phyloP scores from a whole-genome alignment of 345 rosid genomes.

The Eucalyptus sp. region DNA sequence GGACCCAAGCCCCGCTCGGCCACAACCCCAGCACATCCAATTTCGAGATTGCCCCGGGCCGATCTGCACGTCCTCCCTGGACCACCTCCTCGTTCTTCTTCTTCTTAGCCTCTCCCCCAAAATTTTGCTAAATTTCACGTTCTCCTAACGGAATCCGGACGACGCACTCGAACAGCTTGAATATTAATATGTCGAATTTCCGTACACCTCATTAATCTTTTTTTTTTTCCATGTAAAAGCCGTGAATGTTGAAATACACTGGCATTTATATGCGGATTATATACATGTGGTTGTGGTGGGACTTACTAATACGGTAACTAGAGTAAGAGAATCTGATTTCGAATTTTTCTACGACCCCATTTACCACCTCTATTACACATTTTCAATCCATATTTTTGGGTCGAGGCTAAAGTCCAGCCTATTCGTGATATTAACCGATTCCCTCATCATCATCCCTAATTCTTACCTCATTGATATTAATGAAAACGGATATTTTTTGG shows the following conservation, averaged over 20 bases:
- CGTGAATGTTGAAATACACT: too few species aligned
- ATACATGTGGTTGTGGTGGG: background rate
- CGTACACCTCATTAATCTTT: background rate
- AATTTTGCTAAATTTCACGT: background rate
- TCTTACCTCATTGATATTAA: background rate
- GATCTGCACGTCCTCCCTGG: background rate
- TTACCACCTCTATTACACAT: too few species aligned
- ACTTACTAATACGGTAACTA: background rate
- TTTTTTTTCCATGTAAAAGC: too few species aligned
- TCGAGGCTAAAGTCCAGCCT: background rate
- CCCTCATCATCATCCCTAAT: background rate
- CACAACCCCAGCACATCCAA: background rate
- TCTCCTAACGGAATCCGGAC: background rate
- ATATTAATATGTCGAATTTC: background rate
- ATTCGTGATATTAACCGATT: background rate
- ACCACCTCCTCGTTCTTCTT: background rate
- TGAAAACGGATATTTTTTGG: rapidly evolving
- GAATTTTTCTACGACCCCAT: too few species aligned
- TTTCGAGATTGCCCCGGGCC: background rate
- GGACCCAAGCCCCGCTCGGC: background rate
- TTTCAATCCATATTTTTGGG: background rate
- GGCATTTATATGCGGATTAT: background rate
- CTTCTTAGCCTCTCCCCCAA: background rate
- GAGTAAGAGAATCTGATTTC: too few species aligned
- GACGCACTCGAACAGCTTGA: too few species aligned